Evolutionary conservation across 768 basidiomycete species (phyloP).

Genomic region (Mycena floridula): DNA sequence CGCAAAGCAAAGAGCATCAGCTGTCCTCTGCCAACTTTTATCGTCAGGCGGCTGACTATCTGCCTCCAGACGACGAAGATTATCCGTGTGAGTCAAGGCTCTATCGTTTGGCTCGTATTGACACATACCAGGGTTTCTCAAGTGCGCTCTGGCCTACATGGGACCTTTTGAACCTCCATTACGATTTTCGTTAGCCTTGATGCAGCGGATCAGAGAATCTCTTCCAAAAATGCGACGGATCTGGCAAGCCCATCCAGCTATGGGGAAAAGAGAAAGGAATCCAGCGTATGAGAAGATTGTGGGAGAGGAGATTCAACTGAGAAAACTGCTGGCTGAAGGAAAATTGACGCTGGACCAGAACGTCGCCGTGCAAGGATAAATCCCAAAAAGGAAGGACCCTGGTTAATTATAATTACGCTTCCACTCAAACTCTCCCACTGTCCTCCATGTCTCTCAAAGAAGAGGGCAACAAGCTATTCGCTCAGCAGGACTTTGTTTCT

Average conservation of each 20-base stretch:
- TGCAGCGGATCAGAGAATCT: constrained; percentile 13
- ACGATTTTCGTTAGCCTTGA: constrained; percentile 16
- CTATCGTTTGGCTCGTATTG: not conserved
- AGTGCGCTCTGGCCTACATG: constrained; percentile 8
- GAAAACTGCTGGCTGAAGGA: not conserved
- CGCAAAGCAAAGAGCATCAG: constrained; percentile 22
- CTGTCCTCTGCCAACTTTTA: constrained; percentile 21
- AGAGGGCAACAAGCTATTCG: too few relatives aligned
- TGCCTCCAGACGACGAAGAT: constrained; percentile 34
- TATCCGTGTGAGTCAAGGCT: constrained; percentile 14
- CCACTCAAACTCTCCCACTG: too few relatives aligned
- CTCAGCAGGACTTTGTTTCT: too few relatives aligned
- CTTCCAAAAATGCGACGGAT: constrained; percentile 17
- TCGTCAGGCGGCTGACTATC: too few relatives aligned
- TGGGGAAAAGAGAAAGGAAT: too few relatives aligned
- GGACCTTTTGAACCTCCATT: constrained; percentile 14
- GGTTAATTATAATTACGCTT: too few relatives aligned
- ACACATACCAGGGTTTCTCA: constrained; percentile 1
- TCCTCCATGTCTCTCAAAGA: too few relatives aligned
- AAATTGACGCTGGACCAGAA: not conserved
- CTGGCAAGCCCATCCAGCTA: too few relatives aligned
- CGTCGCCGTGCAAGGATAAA: too few relatives aligned
- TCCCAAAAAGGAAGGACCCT: too few relatives aligned
- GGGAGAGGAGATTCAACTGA: not conserved
- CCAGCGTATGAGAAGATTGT: too few relatives aligned